A percentile compares a stretch with the other conserved stretches of the same genome.
phyloP scores from a whole-genome alignment of 2,329 filamentous ascomycete genomes.

The Tricladium varicosporioides region DNA sequence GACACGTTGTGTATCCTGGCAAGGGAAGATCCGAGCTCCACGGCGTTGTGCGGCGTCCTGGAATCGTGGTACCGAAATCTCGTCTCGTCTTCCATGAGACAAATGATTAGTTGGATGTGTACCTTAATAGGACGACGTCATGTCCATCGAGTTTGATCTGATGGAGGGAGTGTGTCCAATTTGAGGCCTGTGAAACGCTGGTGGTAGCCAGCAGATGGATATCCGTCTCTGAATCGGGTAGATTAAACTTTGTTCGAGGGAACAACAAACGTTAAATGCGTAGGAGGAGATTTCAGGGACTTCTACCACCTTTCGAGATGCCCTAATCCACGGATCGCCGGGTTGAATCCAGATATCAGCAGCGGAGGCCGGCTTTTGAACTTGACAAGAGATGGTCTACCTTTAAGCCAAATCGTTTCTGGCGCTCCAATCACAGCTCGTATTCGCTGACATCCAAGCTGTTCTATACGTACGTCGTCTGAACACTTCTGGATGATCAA shows the following conservation, averaged over 20 bases:
- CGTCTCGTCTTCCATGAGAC: background rate
- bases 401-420: background rate
- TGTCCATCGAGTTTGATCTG: no score
- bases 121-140: no score
- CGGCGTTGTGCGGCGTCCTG: background rate
- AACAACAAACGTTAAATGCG: background rate
- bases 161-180: no score
- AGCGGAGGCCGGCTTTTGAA: no score
- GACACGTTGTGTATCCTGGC: conserved; percentile 2
- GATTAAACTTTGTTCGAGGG: background rate
- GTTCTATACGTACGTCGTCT: background rate
- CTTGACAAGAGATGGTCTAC: background rate
- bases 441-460: background rate
- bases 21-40: background rate
- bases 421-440: background rate
- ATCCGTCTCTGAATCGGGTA: background rate
- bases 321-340: background rate
- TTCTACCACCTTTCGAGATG: background rate
- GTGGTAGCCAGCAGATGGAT: background rate
- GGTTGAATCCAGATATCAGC: background rate
- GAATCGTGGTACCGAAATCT: background rate
- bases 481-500: background rate
- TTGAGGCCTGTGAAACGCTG: no score
- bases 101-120: no score
- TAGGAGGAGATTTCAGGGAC: background rate